Percentiles rank a stretch among this genome's conserved stretches.
Conservation (phyloP, 2,329 filamentous ascomycete genomes). For the Penicillium polonicum region DNA sequence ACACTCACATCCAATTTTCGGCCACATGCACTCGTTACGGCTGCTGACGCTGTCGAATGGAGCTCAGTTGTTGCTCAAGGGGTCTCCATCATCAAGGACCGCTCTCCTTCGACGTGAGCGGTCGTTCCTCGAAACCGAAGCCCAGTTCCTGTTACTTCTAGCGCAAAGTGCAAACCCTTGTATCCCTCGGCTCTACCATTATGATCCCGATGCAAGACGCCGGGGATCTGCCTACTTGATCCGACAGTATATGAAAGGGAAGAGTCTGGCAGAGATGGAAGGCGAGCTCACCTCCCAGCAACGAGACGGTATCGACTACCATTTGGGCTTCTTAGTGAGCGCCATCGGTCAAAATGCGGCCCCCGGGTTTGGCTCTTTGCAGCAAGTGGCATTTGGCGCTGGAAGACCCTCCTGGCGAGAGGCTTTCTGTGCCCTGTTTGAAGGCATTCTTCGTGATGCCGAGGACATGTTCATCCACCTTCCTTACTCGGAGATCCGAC, state of each 20-base stretch:
- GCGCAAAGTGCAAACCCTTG: conserved; percentile 33
- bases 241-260: conserved; percentile 38
- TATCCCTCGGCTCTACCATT: conserved; percentile 41
- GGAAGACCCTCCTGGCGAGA: conserved; percentile 54
- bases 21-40: conserved; percentile 39
- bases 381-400: conserved; percentile 46
- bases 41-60: conserved; percentile 41
- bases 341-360: conserved; percentile 48
- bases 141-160: conserved; percentile 39
- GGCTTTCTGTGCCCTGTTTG: conserved; percentile 53
- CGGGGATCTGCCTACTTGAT: conserved; percentile 39
- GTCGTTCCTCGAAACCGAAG: conserved; percentile 42
- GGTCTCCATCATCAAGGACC: conserved; percentile 34
- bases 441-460: conserved; percentile 55
- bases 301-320: conserved; percentile 34
- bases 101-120: conserved; percentile 44
- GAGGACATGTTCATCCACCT: conserved; percentile 60
- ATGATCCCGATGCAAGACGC: conserved; percentile 30
- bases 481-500: conserved; percentile 56
- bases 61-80: conserved; percentile 39
- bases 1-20: conserved; percentile 23
- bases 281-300: conserved; percentile 31
- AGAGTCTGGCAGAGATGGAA: conserved; percentile 34
- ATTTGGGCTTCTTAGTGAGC: conserved; percentile 40
- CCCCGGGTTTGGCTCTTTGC: conserved; percentile 52